Evolutionary conservation across 495 filamentous ascomycete species (phyloP).

Genomic region (Apiosordaria backusii): DNA sequence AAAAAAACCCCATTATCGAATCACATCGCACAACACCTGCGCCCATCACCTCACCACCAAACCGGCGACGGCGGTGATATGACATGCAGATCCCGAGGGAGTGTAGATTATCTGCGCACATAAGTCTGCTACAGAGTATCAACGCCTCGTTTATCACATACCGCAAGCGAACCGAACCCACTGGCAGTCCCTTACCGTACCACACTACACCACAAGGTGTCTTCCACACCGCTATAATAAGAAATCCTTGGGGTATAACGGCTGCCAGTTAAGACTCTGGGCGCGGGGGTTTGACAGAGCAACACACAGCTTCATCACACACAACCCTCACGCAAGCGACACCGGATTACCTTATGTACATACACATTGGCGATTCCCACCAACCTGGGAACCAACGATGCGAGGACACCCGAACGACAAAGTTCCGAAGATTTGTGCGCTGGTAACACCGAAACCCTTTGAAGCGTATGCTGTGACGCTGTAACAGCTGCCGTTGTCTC

Average conservation of each 20-base stretch:
- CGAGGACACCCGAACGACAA: not conserved
- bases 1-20: not conserved
- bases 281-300: not conserved
- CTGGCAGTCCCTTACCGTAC: not conserved
- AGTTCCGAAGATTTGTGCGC: not conserved
- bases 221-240: not conserved
- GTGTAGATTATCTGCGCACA: not conserved
- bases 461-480: not conserved
- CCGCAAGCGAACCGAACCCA: not conserved
- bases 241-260: not conserved
- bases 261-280: not conserved
- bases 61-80: not conserved
- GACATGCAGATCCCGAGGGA: slow-evolving; percentile 12
- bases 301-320: not conserved
- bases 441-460: not conserved
- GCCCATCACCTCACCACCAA: not conserved
- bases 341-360: not conserved
- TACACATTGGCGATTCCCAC: not conserved
- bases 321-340: not conserved
- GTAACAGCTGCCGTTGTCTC: not conserved
- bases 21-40: not conserved
- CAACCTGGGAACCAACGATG: not conserved
- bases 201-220: not conserved
- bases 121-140: not conserved
- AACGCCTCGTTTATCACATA: not conserved